Percentiles rank a stretch among this genome's conserved stretches.
Evolutionary conservation across 73 alveolate genomes (phyloP).

Genomic region (Tetrahymena thermophila): DNA sequence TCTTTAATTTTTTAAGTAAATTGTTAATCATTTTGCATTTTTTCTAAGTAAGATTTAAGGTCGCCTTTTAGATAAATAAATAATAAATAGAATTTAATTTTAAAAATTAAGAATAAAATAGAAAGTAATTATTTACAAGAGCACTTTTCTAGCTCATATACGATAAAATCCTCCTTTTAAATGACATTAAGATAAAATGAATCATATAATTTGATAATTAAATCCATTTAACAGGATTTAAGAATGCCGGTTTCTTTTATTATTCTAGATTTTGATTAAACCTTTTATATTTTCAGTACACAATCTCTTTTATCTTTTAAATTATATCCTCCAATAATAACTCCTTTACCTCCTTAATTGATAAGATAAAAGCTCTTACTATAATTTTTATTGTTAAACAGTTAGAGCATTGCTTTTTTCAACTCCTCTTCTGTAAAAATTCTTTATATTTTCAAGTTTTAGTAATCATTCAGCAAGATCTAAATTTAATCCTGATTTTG

Average conservation of each 20-base stretch:
- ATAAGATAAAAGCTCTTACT: background rate
- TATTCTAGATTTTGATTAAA: background rate
- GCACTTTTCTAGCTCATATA: background rate
- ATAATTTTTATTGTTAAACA: too few species aligned
- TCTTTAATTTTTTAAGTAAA: background rate
- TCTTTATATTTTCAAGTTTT: background rate
- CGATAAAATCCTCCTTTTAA: background rate
- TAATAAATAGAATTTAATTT: too few species aligned
- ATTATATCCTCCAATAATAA: background rate
- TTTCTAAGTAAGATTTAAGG: background rate
- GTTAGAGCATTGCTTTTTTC: background rate
- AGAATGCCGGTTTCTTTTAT: background rate
- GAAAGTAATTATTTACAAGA: background rate
- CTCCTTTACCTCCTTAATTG: background rate
- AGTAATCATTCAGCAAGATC: background rate
- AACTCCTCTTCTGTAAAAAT: background rate
- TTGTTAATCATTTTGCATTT: background rate
- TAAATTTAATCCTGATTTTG: background rate
- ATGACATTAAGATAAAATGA: background rate
- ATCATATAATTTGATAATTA: too few species aligned
- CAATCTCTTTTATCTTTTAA: background rate
- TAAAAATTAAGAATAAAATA: too few species aligned
- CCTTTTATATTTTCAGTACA: background rate
- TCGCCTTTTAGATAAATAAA: background rate
- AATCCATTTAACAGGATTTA: background rate